phyloP scores from a whole-genome alignment of 2,329 filamentous ascomycete species.

The Dothistroma septosporum region DNA sequence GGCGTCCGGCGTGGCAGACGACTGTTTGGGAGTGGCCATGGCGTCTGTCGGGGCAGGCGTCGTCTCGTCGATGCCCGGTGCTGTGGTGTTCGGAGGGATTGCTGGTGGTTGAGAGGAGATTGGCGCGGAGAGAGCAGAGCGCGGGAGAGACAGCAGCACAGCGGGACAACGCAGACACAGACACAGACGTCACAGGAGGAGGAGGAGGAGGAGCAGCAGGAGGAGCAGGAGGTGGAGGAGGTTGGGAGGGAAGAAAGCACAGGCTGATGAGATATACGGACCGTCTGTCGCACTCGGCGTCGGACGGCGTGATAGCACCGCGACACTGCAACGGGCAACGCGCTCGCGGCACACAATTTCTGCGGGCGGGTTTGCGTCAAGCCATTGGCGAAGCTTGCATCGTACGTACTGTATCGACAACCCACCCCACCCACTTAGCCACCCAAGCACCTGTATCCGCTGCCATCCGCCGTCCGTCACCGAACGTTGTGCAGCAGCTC shows the following conservation, averaged over 20 bases:
- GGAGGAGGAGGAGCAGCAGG: too few relatives aligned
- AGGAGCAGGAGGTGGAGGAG: too few relatives aligned
- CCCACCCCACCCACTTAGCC: too few relatives aligned
- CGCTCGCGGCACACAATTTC: not conserved
- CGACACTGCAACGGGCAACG: not conserved
- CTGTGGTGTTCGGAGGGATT: not conserved
- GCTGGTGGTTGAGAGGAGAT: not conserved
- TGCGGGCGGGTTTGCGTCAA: not conserved
- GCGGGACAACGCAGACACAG: not conserved
- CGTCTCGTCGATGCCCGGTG: not conserved
- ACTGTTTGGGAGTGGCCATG: not conserved
- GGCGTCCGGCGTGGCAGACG: not conserved
- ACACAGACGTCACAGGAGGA: not conserved
- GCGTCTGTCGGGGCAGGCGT: not conserved
- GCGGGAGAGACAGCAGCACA: not conserved
- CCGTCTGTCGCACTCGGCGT: not conserved
- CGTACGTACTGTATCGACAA: not conserved
- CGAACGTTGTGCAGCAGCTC: too few relatives aligned
- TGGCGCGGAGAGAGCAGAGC: too few relatives aligned
- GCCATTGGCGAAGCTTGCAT: not conserved
- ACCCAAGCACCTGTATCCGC: too few relatives aligned
- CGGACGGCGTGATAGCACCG: not conserved
- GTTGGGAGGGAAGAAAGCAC: not conserved
- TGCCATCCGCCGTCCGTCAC: not conserved
- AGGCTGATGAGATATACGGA: not conserved